These are phyloP conservation scores for Pelargonium australe DNA, from an alignment of 441 rosid species.

Conservation along the genomic window DNA sequence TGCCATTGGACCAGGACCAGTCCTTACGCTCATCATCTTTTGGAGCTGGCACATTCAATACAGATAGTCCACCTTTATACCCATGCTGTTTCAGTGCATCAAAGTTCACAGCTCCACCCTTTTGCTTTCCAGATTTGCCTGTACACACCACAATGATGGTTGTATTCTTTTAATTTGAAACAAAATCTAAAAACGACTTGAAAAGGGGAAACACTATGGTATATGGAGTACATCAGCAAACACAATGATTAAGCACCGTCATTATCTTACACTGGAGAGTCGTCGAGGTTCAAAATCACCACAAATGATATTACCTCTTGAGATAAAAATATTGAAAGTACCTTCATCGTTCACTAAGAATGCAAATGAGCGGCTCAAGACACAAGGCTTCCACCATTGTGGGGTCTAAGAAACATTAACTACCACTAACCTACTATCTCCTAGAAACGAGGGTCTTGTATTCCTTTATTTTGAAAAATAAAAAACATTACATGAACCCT, in stretches of 20 bases:
- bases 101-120: conserved; percentile 47
- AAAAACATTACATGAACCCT: no score
- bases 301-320: background rate
- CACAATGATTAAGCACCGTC: background rate
- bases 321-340: background rate
- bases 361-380: no score
- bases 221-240: background rate
- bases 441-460: no score
- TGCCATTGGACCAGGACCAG: conserved; percentile 85
- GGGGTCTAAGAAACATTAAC: no score
- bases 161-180: background rate
- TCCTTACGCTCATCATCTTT: conserved; percentile 41
- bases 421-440: no score
- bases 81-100: conserved; percentile 70
- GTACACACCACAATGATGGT: conserved; percentile 9
- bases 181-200: background rate
- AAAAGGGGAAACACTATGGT: background rate
- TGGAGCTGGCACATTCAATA: conserved; percentile 57
- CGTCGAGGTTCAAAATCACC: background rate
- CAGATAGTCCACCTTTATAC: conserved; percentile 65
- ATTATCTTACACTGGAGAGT: background rate
- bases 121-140: conserved; percentile 55
- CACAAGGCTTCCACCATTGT: no score
- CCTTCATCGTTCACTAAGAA: no score
- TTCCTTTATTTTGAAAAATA: no score